Conservation (phyloP, 148 eudicot genomes). For the Rheum nobile region DNA sequence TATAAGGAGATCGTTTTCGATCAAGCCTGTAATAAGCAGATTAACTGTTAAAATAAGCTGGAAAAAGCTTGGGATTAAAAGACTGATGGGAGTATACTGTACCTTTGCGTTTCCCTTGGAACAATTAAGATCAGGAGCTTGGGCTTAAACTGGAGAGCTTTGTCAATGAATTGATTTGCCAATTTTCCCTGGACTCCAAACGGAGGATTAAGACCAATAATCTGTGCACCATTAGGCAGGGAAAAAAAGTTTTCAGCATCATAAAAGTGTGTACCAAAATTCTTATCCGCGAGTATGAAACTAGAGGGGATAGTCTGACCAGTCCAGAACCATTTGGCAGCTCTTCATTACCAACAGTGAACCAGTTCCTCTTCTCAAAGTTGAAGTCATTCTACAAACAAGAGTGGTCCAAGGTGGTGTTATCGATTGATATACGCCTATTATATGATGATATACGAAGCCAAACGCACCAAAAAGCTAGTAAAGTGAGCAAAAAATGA, state of each 20-base stretch:
- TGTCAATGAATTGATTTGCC: conserved; percentile 45
- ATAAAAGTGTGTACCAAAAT: not conserved
- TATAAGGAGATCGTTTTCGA: conserved; percentile 24
- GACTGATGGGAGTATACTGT: no score
- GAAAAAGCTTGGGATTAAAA: no score
- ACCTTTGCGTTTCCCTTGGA: conserved; percentile 32
- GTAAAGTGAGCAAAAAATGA: conserved; percentile 2
- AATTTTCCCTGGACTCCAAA: conserved; percentile 39
- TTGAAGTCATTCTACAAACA: conserved; percentile 47
- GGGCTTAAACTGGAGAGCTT: conserved; percentile 57
- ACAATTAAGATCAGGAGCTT: conserved; percentile 62
- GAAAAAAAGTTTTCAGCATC: not conserved
- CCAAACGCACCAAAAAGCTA: not conserved
- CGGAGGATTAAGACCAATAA: conserved; percentile 80
- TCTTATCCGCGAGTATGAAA: not conserved
- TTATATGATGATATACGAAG: not conserved
- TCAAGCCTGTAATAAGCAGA: conserved; percentile 23
- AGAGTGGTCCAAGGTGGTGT: not conserved
- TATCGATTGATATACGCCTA: not conserved
- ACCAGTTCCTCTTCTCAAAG: conserved; percentile 57
- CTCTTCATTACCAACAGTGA: conserved; percentile 25
- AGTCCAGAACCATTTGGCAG: conserved; percentile 44
- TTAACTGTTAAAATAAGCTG: no score
- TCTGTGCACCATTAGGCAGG: conserved; percentile 22
- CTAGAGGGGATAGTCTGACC: conserved; percentile 19